Conservation (phyloP, 2,329 filamentous ascomycete species). For the Ustulina deusta region DNA sequence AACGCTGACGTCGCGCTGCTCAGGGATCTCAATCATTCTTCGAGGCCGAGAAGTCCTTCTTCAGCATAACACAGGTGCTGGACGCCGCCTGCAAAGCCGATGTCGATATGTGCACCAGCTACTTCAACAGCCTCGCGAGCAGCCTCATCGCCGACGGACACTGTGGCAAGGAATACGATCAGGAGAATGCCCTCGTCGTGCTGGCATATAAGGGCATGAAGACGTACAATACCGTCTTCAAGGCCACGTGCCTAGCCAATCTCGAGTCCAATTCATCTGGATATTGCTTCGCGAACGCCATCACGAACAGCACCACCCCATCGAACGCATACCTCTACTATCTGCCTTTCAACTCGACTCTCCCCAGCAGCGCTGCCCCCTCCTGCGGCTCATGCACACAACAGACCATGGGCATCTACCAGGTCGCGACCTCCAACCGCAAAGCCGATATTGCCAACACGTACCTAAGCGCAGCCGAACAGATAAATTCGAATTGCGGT, state of each 20-base stretch:
- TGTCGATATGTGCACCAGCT: conserved; percentile 70
- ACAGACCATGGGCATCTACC: conserved; percentile 85
- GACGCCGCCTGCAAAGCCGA: conserved; percentile 81
- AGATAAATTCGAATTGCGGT: conserved; percentile 77
- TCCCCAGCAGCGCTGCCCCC: conserved; percentile 76
- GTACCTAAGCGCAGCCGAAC: conserved; percentile 77
- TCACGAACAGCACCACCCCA: conserved; percentile 78
- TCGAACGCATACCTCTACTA: conserved; percentile 87
- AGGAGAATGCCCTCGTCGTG: conserved; percentile 75
- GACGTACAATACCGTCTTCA: conserved; percentile 82
- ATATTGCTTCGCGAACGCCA: conserved; percentile 87
- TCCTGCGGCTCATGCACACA: conserved; percentile 81
- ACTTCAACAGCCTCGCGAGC: conserved; percentile 73
- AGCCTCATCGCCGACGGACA: conserved; percentile 71
- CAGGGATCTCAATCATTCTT: conserved; percentile 90
- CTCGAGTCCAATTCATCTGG: conserved; percentile 69
- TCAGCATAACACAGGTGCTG: conserved; percentile 80
- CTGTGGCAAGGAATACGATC: conserved; percentile 78
- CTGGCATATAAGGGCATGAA: conserved; percentile 81
- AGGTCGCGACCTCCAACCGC: conserved; percentile 73
- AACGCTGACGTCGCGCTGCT: conserved; percentile 22
- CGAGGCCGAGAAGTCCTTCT: conserved; percentile 76
- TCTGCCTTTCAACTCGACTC: conserved; percentile 78
- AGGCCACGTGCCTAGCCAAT: conserved; percentile 82
- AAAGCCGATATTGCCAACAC: conserved; percentile 74